Evolutionary conservation across 1,139 yeast species (phyloP).

Genomic region (Yamadazyma diddensiae): DNA sequence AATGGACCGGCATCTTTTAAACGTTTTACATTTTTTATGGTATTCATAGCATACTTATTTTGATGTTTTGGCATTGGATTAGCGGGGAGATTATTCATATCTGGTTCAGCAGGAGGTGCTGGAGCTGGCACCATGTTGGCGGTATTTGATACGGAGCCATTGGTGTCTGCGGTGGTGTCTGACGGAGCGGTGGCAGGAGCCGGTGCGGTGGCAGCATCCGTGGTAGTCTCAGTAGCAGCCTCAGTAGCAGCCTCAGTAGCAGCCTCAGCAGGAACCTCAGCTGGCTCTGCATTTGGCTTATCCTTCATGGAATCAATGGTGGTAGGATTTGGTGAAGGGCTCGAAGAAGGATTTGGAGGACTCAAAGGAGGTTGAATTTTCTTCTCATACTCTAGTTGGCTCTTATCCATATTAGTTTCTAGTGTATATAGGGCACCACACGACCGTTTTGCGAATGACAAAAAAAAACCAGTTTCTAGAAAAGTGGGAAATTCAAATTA

Average conservation of each 20-base stretch:
- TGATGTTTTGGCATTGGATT: conserved; percentile 88
- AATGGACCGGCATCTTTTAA: conserved; percentile 93
- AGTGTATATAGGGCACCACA: conserved; percentile 6
- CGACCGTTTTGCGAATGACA: conserved; percentile 2
- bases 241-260: conserved; percentile 2
- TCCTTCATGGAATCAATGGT: conserved; percentile 2
- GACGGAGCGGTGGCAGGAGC: conserved; percentile 12
- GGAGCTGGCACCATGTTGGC: conserved; percentile 57
- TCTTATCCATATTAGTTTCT: conserved; percentile 7
- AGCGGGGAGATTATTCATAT: conserved; percentile 61
- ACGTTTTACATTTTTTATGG: conserved; percentile 79
- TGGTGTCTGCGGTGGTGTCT: conserved; percentile 16
- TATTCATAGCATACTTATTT: conserved; percentile 62
- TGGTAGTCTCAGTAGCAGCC: conserved; percentile 2
- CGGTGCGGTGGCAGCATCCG: conserved; percentile 8
- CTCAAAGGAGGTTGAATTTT: conserved; percentile 11
- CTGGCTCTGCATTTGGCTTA: background rate
- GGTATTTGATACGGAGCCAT: conserved; percentile 5
- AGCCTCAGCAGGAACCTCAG: conserved; percentile 1
- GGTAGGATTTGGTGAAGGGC: conserved; percentile 10
- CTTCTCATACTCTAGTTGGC: conserved; percentile 8
- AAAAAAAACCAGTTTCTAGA: conserved; percentile 3
- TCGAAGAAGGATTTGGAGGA: conserved; percentile 12
- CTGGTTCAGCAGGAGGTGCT: conserved; percentile 68
- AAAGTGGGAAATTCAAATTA: conserved; percentile 14